Percentiles rank a stretch among this genome's conserved stretches.
Conservation (phyloP, 2,329 filamentous ascomycete species). For the Xylariaceae sp. region DNA sequence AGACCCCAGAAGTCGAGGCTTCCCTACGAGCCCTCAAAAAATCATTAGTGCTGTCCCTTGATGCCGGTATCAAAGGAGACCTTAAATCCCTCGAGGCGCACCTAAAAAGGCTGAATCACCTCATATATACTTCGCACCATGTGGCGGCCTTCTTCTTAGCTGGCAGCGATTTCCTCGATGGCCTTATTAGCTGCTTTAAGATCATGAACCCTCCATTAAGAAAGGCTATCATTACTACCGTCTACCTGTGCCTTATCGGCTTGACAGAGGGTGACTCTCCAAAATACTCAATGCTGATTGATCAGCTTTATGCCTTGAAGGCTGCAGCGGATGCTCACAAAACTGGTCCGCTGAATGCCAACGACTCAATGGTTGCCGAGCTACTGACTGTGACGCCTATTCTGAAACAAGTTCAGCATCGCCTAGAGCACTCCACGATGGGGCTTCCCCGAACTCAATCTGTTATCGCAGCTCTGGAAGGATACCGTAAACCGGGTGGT, state of each 20-base stretch:
- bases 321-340: conserved; percentile 70
- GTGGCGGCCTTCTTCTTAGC: conserved; percentile 71
- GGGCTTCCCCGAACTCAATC: conserved; percentile 63
- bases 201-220: conserved; percentile 68
- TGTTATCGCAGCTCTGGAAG: conserved; percentile 64
- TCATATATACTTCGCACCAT: conserved; percentile 66
- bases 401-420: conserved; percentile 65
- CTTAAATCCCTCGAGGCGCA: conserved; percentile 59
- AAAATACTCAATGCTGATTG: conserved; percentile 76
- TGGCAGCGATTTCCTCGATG: conserved; percentile 87
- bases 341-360: conserved; percentile 58
- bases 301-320: conserved; percentile 84
- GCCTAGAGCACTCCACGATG: conserved; percentile 54
- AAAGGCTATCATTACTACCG: conserved; percentile 71
- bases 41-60: conserved; percentile 65
- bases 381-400: conserved; percentile 82
- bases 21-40: conserved; percentile 66
- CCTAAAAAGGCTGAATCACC: conserved; percentile 64
- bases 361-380: conserved; percentile 78
- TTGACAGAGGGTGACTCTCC: conserved; percentile 70
- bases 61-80: conserved; percentile 63
- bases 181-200: conserved; percentile 69
- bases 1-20: conserved; percentile 56
- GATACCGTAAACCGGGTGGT: conserved; percentile 62
- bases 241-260: conserved; percentile 76